Evolutionary conservation across 2,329 filamentous ascomycete genomes (phyloP).

Genomic region (Zymoseptoria tritici): DNA sequence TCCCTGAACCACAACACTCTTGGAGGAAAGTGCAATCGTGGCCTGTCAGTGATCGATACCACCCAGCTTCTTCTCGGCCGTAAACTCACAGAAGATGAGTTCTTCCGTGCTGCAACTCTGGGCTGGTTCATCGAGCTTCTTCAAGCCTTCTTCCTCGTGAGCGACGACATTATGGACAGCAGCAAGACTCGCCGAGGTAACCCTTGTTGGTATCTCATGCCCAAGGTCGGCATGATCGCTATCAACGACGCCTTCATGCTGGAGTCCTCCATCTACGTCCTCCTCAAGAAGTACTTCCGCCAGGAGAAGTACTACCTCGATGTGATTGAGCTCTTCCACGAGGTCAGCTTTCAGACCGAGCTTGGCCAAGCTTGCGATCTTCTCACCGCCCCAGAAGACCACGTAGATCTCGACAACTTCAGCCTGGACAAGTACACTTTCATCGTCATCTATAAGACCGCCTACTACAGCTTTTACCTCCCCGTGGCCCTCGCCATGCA

Average conservation of each 20-base stretch:
- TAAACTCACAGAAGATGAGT: constrained; percentile 70
- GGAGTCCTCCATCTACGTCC: constrained; percentile 79
- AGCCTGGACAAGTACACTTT: constrained; percentile 91
- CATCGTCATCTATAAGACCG: constrained; percentile 99
- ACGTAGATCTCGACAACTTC: constrained; percentile 91
- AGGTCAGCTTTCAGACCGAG: constrained; percentile 88
- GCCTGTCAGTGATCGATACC: constrained; percentile 94
- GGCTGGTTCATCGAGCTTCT: constrained; percentile 98
- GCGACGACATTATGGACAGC: constrained; percentile 96
- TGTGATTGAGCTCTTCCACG: constrained; percentile 92
- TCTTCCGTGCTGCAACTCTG: constrained; percentile 78
- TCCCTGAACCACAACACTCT: constrained; percentile 77
- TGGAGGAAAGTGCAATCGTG: constrained; percentile 97
- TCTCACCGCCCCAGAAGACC: constrained; percentile 89
- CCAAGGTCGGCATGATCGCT: constrained; percentile 85
- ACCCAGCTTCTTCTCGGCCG: constrained; percentile 68
- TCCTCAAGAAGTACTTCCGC: constrained; percentile 92
- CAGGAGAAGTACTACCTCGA: constrained; percentile 81
- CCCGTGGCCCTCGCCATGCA: constrained; percentile 86
- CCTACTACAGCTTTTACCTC: constrained; percentile 98
- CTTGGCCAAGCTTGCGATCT: constrained; percentile 91
- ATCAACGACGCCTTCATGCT: constrained; percentile 99
- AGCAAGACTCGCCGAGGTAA: constrained; percentile 90
- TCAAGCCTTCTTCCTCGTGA: constrained; percentile 97
- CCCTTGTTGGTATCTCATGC: constrained; percentile 93